Conservation (phyloP, 768 basidiomycete genomes). For the Clathrus columnatus region DNA sequence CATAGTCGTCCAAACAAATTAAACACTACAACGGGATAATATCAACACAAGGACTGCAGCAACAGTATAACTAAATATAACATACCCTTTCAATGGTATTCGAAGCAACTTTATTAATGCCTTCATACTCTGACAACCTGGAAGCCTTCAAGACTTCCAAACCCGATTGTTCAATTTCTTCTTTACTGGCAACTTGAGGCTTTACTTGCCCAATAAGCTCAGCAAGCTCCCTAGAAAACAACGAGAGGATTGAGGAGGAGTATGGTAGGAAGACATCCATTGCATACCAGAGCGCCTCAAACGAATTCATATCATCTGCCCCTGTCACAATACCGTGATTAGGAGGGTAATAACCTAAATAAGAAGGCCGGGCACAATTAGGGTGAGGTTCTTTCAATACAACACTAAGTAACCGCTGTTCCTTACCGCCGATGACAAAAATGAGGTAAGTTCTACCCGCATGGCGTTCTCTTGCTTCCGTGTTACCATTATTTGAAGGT, state of each 20-base stretch:
- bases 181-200: slow-evolving; percentile 71
- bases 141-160: slow-evolving; percentile 62
- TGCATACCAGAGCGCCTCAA: slow-evolving; percentile 65
- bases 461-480: slow-evolving; percentile 5
- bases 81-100: slow-evolving; percentile 76
- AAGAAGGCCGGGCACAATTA: background rate
- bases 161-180: slow-evolving; percentile 80
- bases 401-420: slow-evolving; percentile 2
- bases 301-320: slow-evolving; percentile 62
- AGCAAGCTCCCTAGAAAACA: slow-evolving; percentile 55
- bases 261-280: slow-evolving; percentile 13
- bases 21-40: slow-evolving; percentile 44
- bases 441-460: slow-evolving; percentile 66
- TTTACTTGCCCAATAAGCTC: slow-evolving; percentile 78
- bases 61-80: slow-evolving; percentile 6
- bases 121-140: slow-evolving; percentile 39
- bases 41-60: background rate
- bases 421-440: slow-evolving; percentile 76
- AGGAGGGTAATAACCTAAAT: slow-evolving; percentile 80
- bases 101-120: slow-evolving; percentile 54
- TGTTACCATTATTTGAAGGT: background rate
- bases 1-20: slow-evolving; percentile 85
- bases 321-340: slow-evolving; percentile 86
- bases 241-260: background rate
- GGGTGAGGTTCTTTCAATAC: background rate